These are phyloP conservation scores for Penicillium macrosclerotiorum DNA, from an alignment of 495 filamentous ascomycete genomes.

Conservation along the genomic window DNA sequence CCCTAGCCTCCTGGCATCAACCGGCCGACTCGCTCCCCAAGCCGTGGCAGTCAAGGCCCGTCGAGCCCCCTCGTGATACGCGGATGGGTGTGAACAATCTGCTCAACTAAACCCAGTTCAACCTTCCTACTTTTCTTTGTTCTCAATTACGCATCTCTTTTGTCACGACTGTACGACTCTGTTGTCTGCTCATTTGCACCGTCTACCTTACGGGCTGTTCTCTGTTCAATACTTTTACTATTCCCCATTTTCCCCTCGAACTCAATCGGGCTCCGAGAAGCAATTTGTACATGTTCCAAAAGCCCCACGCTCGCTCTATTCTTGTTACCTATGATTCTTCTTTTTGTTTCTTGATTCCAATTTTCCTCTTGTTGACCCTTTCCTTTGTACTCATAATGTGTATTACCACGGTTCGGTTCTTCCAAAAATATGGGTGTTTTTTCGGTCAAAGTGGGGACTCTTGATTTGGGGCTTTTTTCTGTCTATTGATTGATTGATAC, in stretches of 20 bases:
- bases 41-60: conserved; percentile 20
- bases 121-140: conserved; percentile 4
- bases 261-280: conserved; percentile 1
- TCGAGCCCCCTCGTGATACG: conserved; percentile 37
- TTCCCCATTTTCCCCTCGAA: conserved; percentile 17
- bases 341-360: conserved; percentile 25
- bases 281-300: conserved; percentile 34
- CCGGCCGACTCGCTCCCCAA: conserved; percentile 18
- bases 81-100: conserved; percentile 44
- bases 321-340: conserved; percentile 25
- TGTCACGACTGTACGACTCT: conserved; percentile 23
- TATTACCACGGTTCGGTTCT: conserved; percentile 31
- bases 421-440: conserved; percentile 23
- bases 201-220: too few relatives aligned
- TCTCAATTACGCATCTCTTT: conserved; percentile 1
- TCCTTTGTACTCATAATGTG: conserved; percentile 40
- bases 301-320: conserved; percentile 17
- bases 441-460: conserved; percentile 4
- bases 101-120: conserved; percentile 29
- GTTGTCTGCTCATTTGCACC: conserved; percentile 17
- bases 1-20: conserved; percentile 31
- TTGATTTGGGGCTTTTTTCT: conserved; percentile 8
- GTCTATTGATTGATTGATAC: conserved; percentile 8
- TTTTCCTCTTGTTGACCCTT: conserved; percentile 18
- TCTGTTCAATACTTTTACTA: conserved; percentile 22